phyloP scores from a whole-genome alignment of 2,329 filamentous ascomycete species.

The Neurospora sp. region DNA sequence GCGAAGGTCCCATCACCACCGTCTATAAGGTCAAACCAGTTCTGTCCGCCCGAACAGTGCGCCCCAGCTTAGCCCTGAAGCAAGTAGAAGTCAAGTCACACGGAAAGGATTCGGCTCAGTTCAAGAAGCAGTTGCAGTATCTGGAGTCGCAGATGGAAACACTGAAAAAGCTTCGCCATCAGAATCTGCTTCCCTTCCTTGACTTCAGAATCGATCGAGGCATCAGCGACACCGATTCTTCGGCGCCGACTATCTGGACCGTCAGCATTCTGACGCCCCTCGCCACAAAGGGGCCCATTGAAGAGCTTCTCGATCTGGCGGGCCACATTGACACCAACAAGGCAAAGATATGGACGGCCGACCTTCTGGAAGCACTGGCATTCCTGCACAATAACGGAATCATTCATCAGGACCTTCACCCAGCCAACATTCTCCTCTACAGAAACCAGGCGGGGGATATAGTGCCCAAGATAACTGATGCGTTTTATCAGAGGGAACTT shows the following conservation, averaged over 20 bases:
- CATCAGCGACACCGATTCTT: slow-evolving; percentile 17
- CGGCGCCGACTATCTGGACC: slow-evolving; percentile 44
- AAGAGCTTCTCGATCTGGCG: slow-evolving; percentile 71
- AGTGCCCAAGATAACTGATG: slow-evolving; percentile 64
- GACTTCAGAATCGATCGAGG: slow-evolving; percentile 68
- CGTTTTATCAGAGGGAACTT: slow-evolving; percentile 58
- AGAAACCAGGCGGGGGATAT: slow-evolving; percentile 58
- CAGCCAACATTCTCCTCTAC: slow-evolving; percentile 69
- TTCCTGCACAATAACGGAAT: slow-evolving; percentile 80
- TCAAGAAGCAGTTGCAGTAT: slow-evolving; percentile 66
- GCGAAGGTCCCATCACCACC: slow-evolving; percentile 54
- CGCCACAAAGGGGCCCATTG: slow-evolving; percentile 72
- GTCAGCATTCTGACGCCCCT: slow-evolving; percentile 67
- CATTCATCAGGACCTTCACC: slow-evolving; percentile 73
- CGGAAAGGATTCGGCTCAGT: slow-evolving; percentile 47
- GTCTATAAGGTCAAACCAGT: slow-evolving; percentile 65
- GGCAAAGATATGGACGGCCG: slow-evolving; percentile 81
- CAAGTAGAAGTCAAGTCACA: slow-evolving; percentile 50
- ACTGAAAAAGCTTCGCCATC: slow-evolving; percentile 64
- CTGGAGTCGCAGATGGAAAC: slow-evolving; percentile 69
- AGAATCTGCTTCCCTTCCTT: slow-evolving; percentile 67
- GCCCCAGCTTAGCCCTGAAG: slow-evolving; percentile 64
- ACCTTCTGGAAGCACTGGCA: slow-evolving; percentile 78
- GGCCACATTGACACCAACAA: slow-evolving; percentile 64
- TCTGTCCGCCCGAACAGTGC: slow-evolving; percentile 41